Evolutionary conservation across 331 rosid species (phyloP), one percentile per base, ranked within the genome.

Genomic region (Rhamnella rubrinervis): DNA sequence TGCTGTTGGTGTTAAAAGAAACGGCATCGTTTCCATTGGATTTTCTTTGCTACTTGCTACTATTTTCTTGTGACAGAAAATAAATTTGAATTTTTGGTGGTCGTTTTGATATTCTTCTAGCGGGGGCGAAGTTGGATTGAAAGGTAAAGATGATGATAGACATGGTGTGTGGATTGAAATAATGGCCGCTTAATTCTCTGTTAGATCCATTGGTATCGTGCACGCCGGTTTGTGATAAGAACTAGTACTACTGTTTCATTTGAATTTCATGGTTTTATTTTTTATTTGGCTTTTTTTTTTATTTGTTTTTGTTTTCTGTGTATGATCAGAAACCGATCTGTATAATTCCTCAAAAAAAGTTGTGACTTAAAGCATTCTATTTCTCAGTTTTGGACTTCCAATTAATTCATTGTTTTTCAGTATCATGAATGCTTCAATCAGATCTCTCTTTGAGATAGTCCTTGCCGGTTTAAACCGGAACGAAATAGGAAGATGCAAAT

Each of bases 221-320:
- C 60, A 64, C 72, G 53, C 63, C 66, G 55, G 77, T 67, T 65
- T 77, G 86, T 69, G 84, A 73, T 70, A 75, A 50, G 73, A 44
- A 9, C 49, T 18, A 37, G 68, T 6, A 44, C 11, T 40, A 6
- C 40, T 35, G 46, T 13, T 47, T 41, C 19, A 28, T 6, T 63
- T 64, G 47, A 26, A 55, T 52, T 44, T 55, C 41, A 31, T 18
- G 7, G 4, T 51, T 40, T 18, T 50, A 7, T 37, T 72, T 63
- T 25, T 8, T 21, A 4, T 71, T 10, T 13, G 25, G 37, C n/a
- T 26, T 14, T 21, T 16, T 16, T 68, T 68, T 41, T 39, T 16
- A 8, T 57, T 57, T 6, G 16, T 7, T 37, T 23, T 61, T 21
- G 56, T 63, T 31, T 52, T 53, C 11, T 8, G 44, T 63, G 55